These are phyloP conservation scores for Parafenestella ontariensis DNA, from an alignment of 2,329 filamentous ascomycete species.

Conservation along the genomic window DNA sequence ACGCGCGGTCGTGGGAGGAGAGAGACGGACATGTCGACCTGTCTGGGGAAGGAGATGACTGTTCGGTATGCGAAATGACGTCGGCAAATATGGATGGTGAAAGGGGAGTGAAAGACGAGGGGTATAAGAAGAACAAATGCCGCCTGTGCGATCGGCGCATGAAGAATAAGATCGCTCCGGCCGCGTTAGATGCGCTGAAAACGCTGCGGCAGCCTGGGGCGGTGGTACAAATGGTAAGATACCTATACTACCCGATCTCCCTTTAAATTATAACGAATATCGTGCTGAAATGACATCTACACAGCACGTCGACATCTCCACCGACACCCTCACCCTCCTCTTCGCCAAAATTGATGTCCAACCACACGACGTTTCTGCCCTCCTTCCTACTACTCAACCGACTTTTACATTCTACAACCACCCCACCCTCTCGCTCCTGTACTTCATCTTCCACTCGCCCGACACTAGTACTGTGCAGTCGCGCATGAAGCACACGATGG, in stretches of 20 bases:
- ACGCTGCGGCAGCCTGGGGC: conserved; percentile 13
- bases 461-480: conserved; percentile 30
- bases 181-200: conserved; percentile 24
- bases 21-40: conserved; percentile 9
- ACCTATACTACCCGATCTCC: not conserved
- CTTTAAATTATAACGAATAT: too few species aligned
- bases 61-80: too few species aligned
- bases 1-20: conserved; percentile 36
- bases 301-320: too few species aligned
- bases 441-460: conserved; percentile 38
- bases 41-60: too few species aligned
- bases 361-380: conserved; percentile 6
- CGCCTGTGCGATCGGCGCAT: conserved; percentile 41
- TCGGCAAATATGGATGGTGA: too few species aligned
- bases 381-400: conserved; percentile 22
- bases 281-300: too few species aligned
- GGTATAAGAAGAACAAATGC: conserved; percentile 36
- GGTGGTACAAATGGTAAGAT: conserved; percentile 33
- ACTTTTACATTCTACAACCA: conserved; percentile 41
- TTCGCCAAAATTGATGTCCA: conserved; percentile 3
- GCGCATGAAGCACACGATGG: conserved; percentile 41
- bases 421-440: conserved; percentile 11
- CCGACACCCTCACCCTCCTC: conserved; percentile 22
- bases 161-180: conserved; percentile 35
- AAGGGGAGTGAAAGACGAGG: not conserved